phyloP scores from a whole-genome alignment of 2,329 filamentous ascomycete genomes.

The Aphanocladium album region DNA sequence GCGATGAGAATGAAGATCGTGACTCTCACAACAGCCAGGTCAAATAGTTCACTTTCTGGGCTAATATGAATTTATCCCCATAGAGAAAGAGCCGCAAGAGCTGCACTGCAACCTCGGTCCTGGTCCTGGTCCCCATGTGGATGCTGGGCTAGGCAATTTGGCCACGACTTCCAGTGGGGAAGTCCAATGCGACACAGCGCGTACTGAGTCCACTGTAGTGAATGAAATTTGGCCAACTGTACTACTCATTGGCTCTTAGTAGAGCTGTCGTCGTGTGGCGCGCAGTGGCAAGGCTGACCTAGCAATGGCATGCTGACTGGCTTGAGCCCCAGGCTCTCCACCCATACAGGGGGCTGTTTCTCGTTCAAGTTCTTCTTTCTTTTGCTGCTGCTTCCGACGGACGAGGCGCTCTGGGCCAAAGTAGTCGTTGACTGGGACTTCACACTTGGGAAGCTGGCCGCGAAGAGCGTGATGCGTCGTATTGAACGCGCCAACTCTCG shows the following conservation, averaged over 20 bases:
- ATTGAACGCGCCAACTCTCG: not conserved
- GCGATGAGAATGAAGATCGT: no score
- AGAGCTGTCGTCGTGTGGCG: not conserved
- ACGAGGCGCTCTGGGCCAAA: not conserved
- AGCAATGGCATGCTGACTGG: conserved; percentile 5
- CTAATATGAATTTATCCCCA: no score
- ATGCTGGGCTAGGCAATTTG: not conserved
- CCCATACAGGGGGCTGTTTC: conserved; percentile 5
- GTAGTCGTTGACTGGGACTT: not conserved
- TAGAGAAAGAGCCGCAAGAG: not conserved
- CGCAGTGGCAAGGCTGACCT: conserved; percentile 8
- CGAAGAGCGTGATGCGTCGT: no score
- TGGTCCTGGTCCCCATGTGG: not conserved
- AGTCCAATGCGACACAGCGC: conserved; percentile 4
- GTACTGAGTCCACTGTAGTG: not conserved
- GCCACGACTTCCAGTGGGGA: not conserved
- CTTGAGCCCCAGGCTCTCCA: not conserved
- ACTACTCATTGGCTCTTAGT: not conserved
- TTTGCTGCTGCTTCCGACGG: not conserved
- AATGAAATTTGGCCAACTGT: not conserved
- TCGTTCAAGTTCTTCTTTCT: not conserved
- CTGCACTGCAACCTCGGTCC: not conserved
- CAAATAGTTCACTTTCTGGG: no score
- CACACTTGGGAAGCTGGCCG: not conserved
- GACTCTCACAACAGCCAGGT: no score